phyloP scores from a whole-genome alignment of 2,329 filamentous ascomycete species.

The Alternaria alternata region DNA sequence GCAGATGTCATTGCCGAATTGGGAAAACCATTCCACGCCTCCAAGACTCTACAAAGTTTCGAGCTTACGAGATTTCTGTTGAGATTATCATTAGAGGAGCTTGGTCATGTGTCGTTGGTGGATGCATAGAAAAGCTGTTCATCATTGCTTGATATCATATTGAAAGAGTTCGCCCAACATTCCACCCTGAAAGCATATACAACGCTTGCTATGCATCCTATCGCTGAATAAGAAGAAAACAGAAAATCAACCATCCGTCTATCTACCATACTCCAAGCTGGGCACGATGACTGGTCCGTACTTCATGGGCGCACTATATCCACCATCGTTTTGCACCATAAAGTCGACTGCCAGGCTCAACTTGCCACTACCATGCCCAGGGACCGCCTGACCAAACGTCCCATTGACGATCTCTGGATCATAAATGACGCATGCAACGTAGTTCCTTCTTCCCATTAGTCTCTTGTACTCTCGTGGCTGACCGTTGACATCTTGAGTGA shows the following conservation, averaged over 20 bases:
- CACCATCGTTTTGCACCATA: constrained; percentile 91
- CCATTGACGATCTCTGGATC: constrained; percentile 79
- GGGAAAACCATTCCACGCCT: constrained; percentile 28
- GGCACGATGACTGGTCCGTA: constrained; percentile 97
- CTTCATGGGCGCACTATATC: constrained; percentile 84
- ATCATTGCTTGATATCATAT: constrained; percentile 8
- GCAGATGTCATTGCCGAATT: constrained; percentile 30
- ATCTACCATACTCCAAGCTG: constrained; percentile 63
- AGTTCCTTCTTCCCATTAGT: constrained; percentile 92
- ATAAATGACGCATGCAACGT: constrained; percentile 91
- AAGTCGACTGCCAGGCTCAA: constrained; percentile 94
- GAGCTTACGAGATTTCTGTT: background rate
- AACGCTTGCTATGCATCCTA: constrained; percentile 36
- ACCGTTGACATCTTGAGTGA: constrained; percentile 92
- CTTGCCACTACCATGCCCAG: constrained; percentile 54
- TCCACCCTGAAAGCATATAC: constrained; percentile 6
- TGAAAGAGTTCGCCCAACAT: background rate
- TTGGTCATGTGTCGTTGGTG: background rate
- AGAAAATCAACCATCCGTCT: constrained; percentile 10
- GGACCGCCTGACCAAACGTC: constrained; percentile 50
- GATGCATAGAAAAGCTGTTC: background rate
- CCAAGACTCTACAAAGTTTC: background rate
- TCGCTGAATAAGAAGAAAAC: constrained; percentile 18
- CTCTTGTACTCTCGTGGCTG: constrained; percentile 82
- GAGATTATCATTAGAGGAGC: background rate